These are phyloP conservation scores for Lyophyllum shimeji DNA, from an alignment of 768 basidiomycete genomes.

Conservation along the genomic window DNA sequence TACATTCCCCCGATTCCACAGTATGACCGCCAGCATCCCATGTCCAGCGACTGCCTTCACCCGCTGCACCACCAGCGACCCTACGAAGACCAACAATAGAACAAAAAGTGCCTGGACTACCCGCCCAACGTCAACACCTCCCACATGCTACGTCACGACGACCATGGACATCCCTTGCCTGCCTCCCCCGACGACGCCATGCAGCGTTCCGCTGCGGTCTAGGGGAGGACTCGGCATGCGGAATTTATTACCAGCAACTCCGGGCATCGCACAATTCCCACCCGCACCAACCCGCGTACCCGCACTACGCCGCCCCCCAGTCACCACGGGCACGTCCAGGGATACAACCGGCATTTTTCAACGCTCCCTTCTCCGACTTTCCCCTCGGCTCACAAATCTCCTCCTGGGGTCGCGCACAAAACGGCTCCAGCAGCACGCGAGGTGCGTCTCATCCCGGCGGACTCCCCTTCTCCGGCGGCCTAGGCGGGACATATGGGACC, in stretches of 20 bases:
- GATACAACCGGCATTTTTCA: background rate
- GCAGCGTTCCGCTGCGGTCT: background rate
- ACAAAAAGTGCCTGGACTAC: conserved; percentile 20
- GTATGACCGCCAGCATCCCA: conserved; percentile 16
- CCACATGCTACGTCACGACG: conserved; percentile 1
- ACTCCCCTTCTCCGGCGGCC: conserved; percentile 2
- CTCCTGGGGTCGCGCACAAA: conserved; percentile 5
- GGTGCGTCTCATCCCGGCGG: background rate
- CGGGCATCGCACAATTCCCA: background rate
- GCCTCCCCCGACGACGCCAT: no score
- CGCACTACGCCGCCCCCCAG: background rate
- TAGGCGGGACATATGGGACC: background rate
- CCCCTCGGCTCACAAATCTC: background rate
- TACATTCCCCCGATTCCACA: conserved; percentile 8
- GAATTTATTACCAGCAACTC: conserved; percentile 1
- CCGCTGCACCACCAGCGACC: conserved; percentile 20
- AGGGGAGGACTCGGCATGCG: conserved; percentile 5
- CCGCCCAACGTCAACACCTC: conserved; percentile 1
- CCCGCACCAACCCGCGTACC: background rate
- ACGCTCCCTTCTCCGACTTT: background rate
- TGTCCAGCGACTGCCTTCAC: conserved; percentile 21
- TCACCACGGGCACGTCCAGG: background rate
- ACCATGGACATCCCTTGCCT: conserved; percentile 4
- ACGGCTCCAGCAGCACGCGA: background rate
- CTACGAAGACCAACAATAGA: conserved; percentile 16